These are phyloP conservation scores for Pachyrhizus erosus DNA, from an alignment of 306 rosid genomes.

Conservation along the genomic window DNA sequence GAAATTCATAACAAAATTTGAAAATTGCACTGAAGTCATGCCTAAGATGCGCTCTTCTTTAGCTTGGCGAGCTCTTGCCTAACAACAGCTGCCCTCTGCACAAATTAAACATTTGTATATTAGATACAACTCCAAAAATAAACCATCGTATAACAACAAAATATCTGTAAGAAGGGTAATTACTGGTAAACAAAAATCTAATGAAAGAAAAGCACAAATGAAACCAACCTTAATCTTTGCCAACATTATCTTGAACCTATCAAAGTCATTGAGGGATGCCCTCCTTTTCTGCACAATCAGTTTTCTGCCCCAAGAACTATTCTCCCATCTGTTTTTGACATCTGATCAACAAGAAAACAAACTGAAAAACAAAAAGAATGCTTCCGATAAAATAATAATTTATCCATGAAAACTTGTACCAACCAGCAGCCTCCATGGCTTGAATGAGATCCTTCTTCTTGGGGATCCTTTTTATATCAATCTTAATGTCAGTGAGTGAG, in stretches of 20 bases:
- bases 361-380: neutral
- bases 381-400: neutral
- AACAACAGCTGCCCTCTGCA: conserved; percentile 77
- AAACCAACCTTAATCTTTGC: conserved; percentile 81
- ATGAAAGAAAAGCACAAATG: neutral
- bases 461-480: conserved; percentile 86
- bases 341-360: conserved; percentile 44
- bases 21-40: conserved; percentile 15
- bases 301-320: conserved; percentile 91
- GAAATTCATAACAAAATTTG: conserved; percentile 53
- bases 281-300: conserved; percentile 82
- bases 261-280: conserved; percentile 76
- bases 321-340: conserved; percentile 91
- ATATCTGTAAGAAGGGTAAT: neutral
- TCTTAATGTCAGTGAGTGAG: conserved; percentile 78
- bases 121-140: neutral
- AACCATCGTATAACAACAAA: neutral
- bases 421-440: conserved; percentile 88
- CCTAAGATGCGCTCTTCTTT: conserved; percentile 64
- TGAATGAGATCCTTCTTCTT: conserved; percentile 86
- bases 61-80: conserved; percentile 77
- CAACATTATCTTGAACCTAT: conserved; percentile 90
- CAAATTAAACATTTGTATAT: neutral
- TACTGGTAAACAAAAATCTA: neutral
- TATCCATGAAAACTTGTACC: neutral